phyloP scores from a whole-genome alignment of 495 filamentous ascomycete species.

The Xylaria bambusicola region DNA sequence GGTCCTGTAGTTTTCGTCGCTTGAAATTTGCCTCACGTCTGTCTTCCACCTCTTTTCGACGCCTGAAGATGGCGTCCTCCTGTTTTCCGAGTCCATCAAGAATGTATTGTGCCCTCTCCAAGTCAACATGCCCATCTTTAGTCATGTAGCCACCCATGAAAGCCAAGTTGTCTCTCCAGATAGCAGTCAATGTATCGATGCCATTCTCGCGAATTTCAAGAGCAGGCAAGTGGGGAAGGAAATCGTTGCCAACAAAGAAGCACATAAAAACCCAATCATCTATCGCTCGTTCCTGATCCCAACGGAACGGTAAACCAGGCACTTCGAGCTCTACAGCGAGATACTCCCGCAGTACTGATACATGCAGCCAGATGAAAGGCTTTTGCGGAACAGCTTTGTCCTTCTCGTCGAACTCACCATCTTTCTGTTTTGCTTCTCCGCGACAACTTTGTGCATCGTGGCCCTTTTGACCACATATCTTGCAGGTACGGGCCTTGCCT shows the following conservation, averaged over 20 bases:
- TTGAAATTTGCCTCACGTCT: conserved; percentile 75
- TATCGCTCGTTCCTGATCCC: conserved; percentile 90
- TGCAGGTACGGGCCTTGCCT: conserved; percentile 75
- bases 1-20: conserved; percentile 70
- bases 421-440: conserved; percentile 80
- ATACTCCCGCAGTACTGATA: conserved; percentile 89
- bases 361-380: conserved; percentile 98
- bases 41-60: conserved; percentile 80
- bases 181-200: conserved; percentile 91
- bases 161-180: conserved; percentile 92
- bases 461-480: conserved; percentile 84
- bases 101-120: conserved; percentile 85
- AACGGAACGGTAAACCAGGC: conserved; percentile 72
- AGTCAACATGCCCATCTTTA: conserved; percentile 87
- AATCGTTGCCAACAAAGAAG: conserved; percentile 99
- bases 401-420: conserved; percentile 84
- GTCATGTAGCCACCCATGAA: conserved; percentile 94
- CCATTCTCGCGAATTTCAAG: conserved; percentile 96
- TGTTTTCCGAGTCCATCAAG: conserved; percentile 88
- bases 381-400: conserved; percentile 67
- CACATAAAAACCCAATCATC: conserved; percentile 99
- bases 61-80: conserved; percentile 90
- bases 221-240: conserved; percentile 93
- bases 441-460: conserved; percentile 83
- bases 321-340: conserved; percentile 85